Conservation (phyloP, 2,329 filamentous ascomycete species). For the Monosporascus sp. region DNA sequence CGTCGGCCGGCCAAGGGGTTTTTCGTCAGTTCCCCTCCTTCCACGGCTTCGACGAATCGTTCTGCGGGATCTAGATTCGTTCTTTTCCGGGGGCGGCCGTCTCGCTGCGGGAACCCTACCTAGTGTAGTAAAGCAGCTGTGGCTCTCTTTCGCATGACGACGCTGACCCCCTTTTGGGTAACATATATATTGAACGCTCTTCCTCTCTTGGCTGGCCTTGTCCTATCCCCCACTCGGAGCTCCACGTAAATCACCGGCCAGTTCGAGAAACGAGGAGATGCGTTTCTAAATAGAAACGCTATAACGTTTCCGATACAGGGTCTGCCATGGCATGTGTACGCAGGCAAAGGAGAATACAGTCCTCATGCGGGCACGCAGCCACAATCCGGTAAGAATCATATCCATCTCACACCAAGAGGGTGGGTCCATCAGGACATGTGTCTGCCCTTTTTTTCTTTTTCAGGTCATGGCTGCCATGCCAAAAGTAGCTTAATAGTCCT, state of each 20-base stretch:
- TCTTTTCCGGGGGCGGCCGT: too few relatives aligned
- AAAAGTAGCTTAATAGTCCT: too few relatives aligned
- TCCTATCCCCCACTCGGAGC: slow-evolving; percentile 16
- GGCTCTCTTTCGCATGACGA: slow-evolving; percentile 37
- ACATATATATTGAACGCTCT: slow-evolving; percentile 32
- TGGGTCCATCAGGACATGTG: too few relatives aligned
- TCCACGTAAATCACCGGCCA: slow-evolving; percentile 20
- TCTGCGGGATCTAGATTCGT: slow-evolving; percentile 29
- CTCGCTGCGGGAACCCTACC: neutral
- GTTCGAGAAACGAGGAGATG: neutral
- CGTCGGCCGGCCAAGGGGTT: slow-evolving; percentile 3
- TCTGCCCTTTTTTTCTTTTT: too few relatives aligned
- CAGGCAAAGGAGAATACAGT: too few relatives aligned
- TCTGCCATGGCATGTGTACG: too few relatives aligned
- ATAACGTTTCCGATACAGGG: too few relatives aligned
- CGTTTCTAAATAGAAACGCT: neutral
- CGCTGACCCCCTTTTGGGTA: slow-evolving; percentile 34
- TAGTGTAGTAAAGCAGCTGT: slow-evolving; percentile 2
- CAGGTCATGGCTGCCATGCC: too few relatives aligned
- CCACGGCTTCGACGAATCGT: slow-evolving; percentile 36
- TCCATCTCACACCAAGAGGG: too few relatives aligned
- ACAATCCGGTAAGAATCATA: too few relatives aligned
- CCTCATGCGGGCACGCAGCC: too few relatives aligned
- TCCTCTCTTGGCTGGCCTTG: slow-evolving; percentile 32
- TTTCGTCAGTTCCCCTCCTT: slow-evolving; percentile 9